Evolutionary conservation across 2,329 filamentous ascomycete species (phyloP), one percentile per base, ranked within the genome.

Genomic region (Elsinoe fawcettii): DNA sequence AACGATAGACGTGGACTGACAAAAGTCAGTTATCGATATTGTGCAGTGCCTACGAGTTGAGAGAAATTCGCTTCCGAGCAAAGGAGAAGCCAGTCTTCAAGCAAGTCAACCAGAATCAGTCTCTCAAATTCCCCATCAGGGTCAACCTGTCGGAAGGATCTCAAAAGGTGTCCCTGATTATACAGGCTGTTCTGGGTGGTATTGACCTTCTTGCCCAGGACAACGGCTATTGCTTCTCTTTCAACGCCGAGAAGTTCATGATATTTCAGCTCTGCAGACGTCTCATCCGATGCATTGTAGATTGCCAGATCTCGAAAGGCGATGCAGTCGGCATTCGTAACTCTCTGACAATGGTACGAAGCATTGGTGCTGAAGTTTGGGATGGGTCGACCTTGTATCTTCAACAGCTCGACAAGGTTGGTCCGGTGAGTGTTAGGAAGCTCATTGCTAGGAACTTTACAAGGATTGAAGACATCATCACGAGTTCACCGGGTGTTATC

Each of bases 371-470:
- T 1, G 81, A 80, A 59, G 79, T 79, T 1, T 96, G 91, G 93
- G 93, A 99, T 65, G 84, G 87, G 32, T 87, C 84, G 1, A 82
- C 88, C 0, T 77, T 86, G 20, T 88, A 96, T 63, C 80, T 99
- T 66, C 86, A 87, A 60, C 92, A 97, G 68, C 79, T 99, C 1
- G 83, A 88, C 0, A 81, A 84, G 2, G 81, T 97, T 60, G 93
- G 93, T 0, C 75, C 83, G 3, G 88, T 85, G 1, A 80, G 82
- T n/a, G 83, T 88, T 61, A 80, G 86, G 36, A 93, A 87, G 67
- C 78, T 97, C 43, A 80, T 83, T 2, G 78, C 80, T 37, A 83
- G 83, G n/a, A 83, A 84, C 0, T 80, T 97, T 56, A 82, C 75
- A 25, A 87, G 77, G 4, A 82, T 97, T 5, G 80, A 86, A 41